Percentiles rank a stretch among this genome's conserved stretches.
phyloP scores from a whole-genome alignment of 202 grass and related monocot species.

The Carex arenaria region DNA sequence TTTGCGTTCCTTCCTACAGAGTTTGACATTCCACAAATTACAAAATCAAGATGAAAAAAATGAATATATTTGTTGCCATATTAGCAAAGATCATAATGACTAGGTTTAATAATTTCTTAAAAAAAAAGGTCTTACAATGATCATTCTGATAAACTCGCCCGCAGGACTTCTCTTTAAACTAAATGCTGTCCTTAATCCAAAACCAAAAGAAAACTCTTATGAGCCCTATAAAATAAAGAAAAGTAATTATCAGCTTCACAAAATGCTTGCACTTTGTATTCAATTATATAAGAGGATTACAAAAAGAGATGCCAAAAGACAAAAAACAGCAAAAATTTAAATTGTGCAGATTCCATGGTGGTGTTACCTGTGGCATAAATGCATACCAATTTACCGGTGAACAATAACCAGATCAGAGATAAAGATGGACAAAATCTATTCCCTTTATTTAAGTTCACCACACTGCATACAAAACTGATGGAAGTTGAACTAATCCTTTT shows the following conservation, averaged over 20 bases:
- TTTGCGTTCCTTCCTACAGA: background rate
- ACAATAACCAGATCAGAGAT: background rate
- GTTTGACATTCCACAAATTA: background rate
- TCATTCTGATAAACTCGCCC: background rate
- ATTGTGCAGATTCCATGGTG: background rate
- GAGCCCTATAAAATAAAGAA: background rate
- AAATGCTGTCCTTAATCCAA: background rate
- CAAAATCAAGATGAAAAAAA: background rate
- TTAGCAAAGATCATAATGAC: background rate
- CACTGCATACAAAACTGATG: background rate
- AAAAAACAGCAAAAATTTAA: background rate
- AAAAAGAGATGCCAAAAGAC: background rate
- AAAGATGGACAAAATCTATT: background rate
- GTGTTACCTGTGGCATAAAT: background rate
- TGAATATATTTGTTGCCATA: background rate
- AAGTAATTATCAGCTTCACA: background rate
- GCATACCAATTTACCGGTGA: background rate
- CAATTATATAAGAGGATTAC: background rate
- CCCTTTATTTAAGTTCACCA: background rate
- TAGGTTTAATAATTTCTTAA: background rate
- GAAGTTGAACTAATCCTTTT: background rate
- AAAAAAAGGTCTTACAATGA: background rate
- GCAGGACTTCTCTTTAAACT: background rate
- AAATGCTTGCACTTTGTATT: background rate
- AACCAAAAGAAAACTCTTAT: background rate